Percentiles rank a stretch among this genome's conserved stretches.
Evolutionary conservation across 352 stramenopile species (phyloP).

Genomic region (Globisporangium mamillatum): DNA sequence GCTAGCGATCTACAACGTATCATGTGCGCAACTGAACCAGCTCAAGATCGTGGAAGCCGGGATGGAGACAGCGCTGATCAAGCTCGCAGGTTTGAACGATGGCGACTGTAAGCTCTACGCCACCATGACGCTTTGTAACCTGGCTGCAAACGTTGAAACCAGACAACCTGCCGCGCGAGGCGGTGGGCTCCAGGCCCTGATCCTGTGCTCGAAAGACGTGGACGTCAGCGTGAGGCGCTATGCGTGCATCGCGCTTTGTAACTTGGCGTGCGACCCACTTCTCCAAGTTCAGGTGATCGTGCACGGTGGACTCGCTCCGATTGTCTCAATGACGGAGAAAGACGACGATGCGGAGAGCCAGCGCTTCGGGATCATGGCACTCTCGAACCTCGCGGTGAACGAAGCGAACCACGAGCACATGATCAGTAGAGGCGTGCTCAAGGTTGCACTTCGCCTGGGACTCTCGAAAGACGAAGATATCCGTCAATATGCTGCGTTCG

Average conservation of each 20-base stretch:
- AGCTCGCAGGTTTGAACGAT: constrained; percentile 79
- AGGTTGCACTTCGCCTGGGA: constrained; percentile 77
- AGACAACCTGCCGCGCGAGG: constrained; percentile 79
- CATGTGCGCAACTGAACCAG: constrained; percentile 90
- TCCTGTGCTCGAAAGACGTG: constrained; percentile 88
- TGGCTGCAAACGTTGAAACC: constrained; percentile 93
- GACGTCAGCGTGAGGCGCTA: constrained; percentile 85
- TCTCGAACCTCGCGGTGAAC: constrained; percentile 94
- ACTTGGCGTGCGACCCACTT: constrained; percentile 89
- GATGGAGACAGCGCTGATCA: constrained; percentile 87
- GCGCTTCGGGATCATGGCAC: constrained; percentile 92
- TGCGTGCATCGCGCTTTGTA: constrained; percentile 94
- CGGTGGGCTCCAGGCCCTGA: constrained; percentile 90
- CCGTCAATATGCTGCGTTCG: constrained; percentile 90
- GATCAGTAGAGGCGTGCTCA: constrained; percentile 84
- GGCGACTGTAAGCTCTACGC: constrained; percentile 93
- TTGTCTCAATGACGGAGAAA: constrained; percentile 77
- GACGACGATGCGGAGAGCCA: constrained; percentile 79
- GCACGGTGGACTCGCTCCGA: constrained; percentile 87
- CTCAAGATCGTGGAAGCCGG: constrained; percentile 85
- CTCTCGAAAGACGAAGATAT: constrained; percentile 76
- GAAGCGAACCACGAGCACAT: constrained; percentile 92
- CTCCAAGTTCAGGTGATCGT: constrained; percentile 93
- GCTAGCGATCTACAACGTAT: constrained; percentile 95
- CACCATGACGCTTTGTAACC: constrained; percentile 94